phyloP scores from a whole-genome alignment of 108 stramenopile species.

The Pelagomonas calceolata region DNA sequence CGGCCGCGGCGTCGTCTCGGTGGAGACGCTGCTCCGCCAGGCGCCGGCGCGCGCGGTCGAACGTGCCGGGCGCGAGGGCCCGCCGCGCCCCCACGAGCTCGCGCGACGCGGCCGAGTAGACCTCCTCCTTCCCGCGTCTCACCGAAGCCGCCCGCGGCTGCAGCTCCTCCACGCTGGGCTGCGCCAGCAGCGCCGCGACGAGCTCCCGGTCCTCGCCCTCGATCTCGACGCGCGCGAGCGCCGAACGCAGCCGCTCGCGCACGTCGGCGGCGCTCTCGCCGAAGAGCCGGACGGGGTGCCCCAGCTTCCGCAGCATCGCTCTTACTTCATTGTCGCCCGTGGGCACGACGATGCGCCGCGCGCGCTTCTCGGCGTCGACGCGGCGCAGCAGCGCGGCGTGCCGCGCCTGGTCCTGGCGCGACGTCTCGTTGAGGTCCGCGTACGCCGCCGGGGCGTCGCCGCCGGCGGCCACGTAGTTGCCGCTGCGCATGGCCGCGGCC shows the following conservation, averaged over 20 bases:
- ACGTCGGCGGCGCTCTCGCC: conserved; percentile 78
- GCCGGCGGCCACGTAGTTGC: neutral
- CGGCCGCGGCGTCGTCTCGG: conserved; percentile 51
- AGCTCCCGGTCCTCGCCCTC: conserved; percentile 6
- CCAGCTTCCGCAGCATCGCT: conserved; percentile 46
- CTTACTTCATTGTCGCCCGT: conserved; percentile 65
- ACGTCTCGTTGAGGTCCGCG: neutral
- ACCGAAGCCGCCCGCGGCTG: conserved; percentile 27
- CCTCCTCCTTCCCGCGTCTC: conserved; percentile 14
- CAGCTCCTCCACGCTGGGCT: conserved; percentile 20
- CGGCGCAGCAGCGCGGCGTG: conserved; percentile 54
- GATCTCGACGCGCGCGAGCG: conserved; percentile 51
- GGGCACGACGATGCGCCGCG: conserved; percentile 62
- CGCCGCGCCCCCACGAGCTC: conserved; percentile 66
- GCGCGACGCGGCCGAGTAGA: conserved; percentile 64
- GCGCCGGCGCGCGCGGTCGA: conserved; percentile 50
- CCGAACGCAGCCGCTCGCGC: conserved; percentile 62
- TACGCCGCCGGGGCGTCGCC: neutral
- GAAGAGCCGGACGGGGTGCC: conserved; percentile 68
- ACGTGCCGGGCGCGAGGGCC: conserved; percentile 55
- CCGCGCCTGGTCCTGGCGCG: neutral
- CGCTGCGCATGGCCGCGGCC: too few relatives aligned
- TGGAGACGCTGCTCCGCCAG: too few relatives aligned
- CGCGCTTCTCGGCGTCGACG: conserved; percentile 66
- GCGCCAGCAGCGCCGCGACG: conserved; percentile 3